Evolutionary conservation across 495 filamentous ascomycete species (phyloP).

Genomic region (Gamarada debralockiae): DNA sequence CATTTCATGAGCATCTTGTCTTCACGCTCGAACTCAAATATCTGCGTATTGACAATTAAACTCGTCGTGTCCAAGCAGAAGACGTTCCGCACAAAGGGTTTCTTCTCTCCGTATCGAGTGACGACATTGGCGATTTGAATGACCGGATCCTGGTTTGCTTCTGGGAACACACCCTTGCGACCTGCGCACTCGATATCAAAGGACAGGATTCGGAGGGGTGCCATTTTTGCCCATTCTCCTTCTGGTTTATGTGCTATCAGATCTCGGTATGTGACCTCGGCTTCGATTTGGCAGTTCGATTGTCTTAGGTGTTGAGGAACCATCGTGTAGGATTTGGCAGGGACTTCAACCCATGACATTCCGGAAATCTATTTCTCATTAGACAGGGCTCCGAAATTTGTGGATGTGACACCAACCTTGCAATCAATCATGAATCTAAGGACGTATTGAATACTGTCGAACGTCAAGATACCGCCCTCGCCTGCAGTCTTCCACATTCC

Average conservation of each 20-base stretch:
- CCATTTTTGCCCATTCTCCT: constrained; percentile 98
- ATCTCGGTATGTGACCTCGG: constrained; percentile 72
- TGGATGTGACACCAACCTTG: constrained; percentile 44
- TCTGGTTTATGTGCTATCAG: constrained; percentile 84
- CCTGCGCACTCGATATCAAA: constrained; percentile 99
- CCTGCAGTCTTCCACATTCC: constrained; percentile 74
- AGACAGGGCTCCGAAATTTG: constrained; percentile 5
- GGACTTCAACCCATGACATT: constrained; percentile 96
- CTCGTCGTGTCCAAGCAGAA: constrained; percentile 91
- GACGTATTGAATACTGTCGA: constrained; percentile 92
- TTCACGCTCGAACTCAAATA: constrained; percentile 77
- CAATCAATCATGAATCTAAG: constrained; percentile 97
- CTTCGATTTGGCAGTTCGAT: constrained; percentile 96
- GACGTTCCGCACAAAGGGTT: constrained; percentile 94
- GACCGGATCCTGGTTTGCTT: constrained; percentile 85
- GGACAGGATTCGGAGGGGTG: constrained; percentile 84
- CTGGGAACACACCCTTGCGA: constrained; percentile 94
- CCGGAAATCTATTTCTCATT: constrained; percentile 61
- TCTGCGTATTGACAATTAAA: constrained; percentile 89
- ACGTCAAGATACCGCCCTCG: constrained; percentile 71
- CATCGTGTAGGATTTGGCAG: constrained; percentile 67
- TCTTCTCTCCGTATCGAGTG: constrained; percentile 89
- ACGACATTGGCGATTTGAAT: constrained; percentile 99
- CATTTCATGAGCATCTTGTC: constrained; percentile 83
- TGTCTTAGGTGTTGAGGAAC: constrained; percentile 55